Base-by-base conservation (phyloP, 805 yeast species). In the Maudiozyma serrabonitensis region DNA sequence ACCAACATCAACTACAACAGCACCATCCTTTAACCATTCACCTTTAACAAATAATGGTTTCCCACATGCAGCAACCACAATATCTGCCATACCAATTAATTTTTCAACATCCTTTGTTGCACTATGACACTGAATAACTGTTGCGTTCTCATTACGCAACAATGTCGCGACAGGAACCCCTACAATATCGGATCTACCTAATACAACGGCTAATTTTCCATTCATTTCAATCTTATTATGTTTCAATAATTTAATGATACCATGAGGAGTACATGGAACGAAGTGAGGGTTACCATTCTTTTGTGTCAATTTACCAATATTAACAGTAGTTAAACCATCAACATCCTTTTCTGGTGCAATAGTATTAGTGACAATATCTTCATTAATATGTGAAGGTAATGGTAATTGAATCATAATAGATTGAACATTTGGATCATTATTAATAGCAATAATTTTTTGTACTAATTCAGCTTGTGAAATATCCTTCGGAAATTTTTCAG, bases 1-100 rank as follows among this genome's bases (percentile, higher is more conserved):
- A 58, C 99, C 99, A 51, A 91, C 99, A 67, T 91, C 99, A 51
- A 91, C 80, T 16, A 93, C 90, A 13, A 87, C 80, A 44, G 87
- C 84, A 45, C 87, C 95, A 39, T 77, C 75, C 68, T 91, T 93
- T 58, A 91, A 70, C 88, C 95, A 82, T 52, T 84, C 95, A 43
- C 88, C 95, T 66, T 86, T 81, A 54, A 91, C 87, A 60, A 77
- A 90, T 50, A 81, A 80, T 21, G 97, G 87, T 52, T 79, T 75
- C 49, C 98, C 99, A 56, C 90, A 84, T 16, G 98, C 98, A 45
- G 95, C 88, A 44, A 91, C 75, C 16, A 86, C 87, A 57, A 86
- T 78, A 64, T 86, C 95, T 32, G 91, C 93, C 49, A 72, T 68
- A 26, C 73, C 68, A 47, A 85, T 69, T 50, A 75, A 70, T 46